phyloP scores from a whole-genome alignment of 768 basidiomycete species.

The Neoboletus magnificus region DNA sequence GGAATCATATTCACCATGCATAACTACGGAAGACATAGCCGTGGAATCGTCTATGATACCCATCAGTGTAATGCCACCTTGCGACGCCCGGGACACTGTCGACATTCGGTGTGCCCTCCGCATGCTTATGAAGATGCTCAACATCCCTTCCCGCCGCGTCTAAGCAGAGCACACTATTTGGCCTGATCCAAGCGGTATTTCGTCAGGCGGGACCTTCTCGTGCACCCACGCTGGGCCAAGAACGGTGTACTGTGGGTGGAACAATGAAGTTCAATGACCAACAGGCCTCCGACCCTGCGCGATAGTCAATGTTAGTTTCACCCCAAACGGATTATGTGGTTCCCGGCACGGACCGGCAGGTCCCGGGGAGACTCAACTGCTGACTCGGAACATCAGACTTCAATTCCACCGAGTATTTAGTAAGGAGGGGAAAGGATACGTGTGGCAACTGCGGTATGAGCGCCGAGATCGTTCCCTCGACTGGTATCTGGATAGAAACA shows the following conservation, averaged over 20 bases:
- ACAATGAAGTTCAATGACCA: constrained; percentile 61
- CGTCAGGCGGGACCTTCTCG: constrained; percentile 44
- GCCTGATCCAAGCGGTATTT: background rate
- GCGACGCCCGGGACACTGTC: background rate
- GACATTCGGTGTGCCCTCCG: background rate
- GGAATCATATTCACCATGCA: constrained; percentile 18
- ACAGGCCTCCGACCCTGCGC: constrained; percentile 25
- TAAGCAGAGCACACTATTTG: background rate
- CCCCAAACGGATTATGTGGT: background rate
- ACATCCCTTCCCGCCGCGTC: background rate
- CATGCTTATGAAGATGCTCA: background rate
- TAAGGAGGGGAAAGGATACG: background rate
- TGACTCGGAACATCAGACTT: background rate
- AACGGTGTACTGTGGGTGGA: constrained; percentile 49
- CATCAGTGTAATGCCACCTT: background rate
- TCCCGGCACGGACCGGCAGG: background rate
- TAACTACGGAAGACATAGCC: constrained; percentile 1
- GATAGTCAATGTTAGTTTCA: background rate
- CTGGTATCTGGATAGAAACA: constrained; percentile 55
- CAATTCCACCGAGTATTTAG: background rate
- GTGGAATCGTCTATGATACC: background rate
- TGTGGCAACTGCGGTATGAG: constrained; percentile 7
- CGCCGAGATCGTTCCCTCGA: background rate
- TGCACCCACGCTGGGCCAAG: constrained; percentile 32
- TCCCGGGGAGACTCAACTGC: background rate